Evolutionary conservation across 129 eudicot genomes (phyloP), one percentile per base, ranked within the genome.

Genomic region (Apium graveolens): DNA sequence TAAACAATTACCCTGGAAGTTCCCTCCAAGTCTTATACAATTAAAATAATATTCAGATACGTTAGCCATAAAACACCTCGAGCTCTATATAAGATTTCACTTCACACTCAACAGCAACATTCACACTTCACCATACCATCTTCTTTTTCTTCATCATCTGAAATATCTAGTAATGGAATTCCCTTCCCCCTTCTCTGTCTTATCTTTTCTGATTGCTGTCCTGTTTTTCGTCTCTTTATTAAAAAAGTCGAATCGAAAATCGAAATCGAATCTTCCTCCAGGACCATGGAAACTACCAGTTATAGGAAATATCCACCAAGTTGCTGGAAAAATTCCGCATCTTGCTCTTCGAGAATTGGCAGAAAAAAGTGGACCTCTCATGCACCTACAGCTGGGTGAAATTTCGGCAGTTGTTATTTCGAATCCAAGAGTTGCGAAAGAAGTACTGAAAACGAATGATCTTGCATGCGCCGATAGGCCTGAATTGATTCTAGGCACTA

Each of bases 371-470:
- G 75, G 75, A 38, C 75, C 75, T 41, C 49, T 71, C 75, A 71
- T 71, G 75, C 75, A 71, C 42, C 75, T 71, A 0, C 75, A 71
- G n/a, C 75, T 71, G 32, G 75, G 75, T 71, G 44, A 71, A 39
- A 38, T 71, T 3, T 71, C 75, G 9, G 29, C 75, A 14, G 18
- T 71, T 71, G 75, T 71, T n/a, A 24, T 38, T 32, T 71, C 49
- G 4, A 16, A 41, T 9, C 49, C 75, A 32, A 41, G 75, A 71
- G 45, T 34, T 17, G 75, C 75, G 0, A 35, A 12, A 32, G 75
- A 71, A 41, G 75, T 71, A 4, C 20, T 71, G 44, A 71, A 35
- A 71, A 71, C 75, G 16, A 41, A 71, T 41, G 49, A 71, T 32
- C 75, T 71, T 17, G 44, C 43, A 41, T 71, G 21, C 29, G 43